phyloP scores from a whole-genome alignment of 2,329 filamentous ascomycete genomes.

The Beauveria sp. region DNA sequence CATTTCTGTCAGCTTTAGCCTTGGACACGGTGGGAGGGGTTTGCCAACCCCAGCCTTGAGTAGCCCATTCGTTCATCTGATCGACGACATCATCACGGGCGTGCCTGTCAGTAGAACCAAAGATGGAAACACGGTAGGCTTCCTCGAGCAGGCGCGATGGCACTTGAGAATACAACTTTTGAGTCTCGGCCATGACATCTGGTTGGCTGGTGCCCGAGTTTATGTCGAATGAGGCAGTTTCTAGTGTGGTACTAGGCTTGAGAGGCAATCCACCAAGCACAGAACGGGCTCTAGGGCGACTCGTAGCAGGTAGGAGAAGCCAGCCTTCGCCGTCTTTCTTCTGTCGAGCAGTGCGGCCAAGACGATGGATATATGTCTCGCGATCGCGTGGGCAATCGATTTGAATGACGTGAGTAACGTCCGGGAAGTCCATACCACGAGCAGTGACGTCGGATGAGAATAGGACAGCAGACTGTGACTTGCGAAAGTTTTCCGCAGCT shows the following conservation, averaged over 20 bases:
- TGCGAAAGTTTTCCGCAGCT: conserved; percentile 65
- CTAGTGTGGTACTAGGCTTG: conserved; percentile 43
- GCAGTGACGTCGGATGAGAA: conserved; percentile 76
- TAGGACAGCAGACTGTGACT: conserved; percentile 53
- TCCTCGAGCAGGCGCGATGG: conserved; percentile 24
- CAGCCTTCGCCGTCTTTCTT: conserved; percentile 66
- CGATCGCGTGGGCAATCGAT: conserved; percentile 55
- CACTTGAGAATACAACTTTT: conserved; percentile 32
- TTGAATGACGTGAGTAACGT: conserved; percentile 74
- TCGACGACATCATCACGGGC: conserved; percentile 34
- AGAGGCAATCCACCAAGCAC: conserved; percentile 55
- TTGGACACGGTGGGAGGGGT: conserved; percentile 34
- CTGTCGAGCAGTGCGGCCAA: conserved; percentile 70
- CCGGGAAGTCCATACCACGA: conserved; percentile 75
- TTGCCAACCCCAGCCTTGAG: conserved; percentile 43
- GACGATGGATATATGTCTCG: conserved; percentile 69
- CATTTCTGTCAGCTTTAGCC: conserved; percentile 23
- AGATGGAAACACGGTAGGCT: conserved; percentile 46
- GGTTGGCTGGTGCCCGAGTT: not conserved
- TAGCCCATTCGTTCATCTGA: conserved; percentile 46
- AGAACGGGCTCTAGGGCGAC: conserved; percentile 38
- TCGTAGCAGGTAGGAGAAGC: conserved; percentile 52
- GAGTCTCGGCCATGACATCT: not conserved
- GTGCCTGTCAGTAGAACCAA: conserved; percentile 41
- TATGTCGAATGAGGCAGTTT: conserved; percentile 35